Conservation (phyloP, 2,329 filamentous ascomycete species). For the Fusarium chlamydosporum region DNA sequence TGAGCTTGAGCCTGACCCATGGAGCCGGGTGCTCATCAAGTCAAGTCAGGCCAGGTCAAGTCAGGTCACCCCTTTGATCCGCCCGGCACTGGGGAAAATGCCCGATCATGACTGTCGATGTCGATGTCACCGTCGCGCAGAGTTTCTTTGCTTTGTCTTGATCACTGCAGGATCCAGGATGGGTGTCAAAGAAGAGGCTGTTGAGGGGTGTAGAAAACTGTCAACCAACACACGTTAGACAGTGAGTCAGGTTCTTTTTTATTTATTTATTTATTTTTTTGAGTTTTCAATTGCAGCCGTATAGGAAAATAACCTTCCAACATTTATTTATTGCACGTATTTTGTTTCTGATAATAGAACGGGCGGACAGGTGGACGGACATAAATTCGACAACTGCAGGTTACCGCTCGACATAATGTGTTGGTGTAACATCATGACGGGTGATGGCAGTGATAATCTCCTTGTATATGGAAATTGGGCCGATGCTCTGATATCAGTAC, state of each 20-base stretch:
- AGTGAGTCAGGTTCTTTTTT: too few species aligned
- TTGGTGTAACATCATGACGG: slow-evolving; percentile 18
- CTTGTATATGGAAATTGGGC: slow-evolving; percentile 16
- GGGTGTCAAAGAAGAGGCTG: slow-evolving; percentile 19
- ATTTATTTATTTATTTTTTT: too few species aligned
- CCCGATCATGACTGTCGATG: slow-evolving; percentile 28
- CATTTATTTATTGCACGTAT: not conserved
- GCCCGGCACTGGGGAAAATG: slow-evolving; percentile 34
- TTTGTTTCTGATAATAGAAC: not conserved
- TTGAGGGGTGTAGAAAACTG: slow-evolving; percentile 12
- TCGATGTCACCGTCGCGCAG: slow-evolving; percentile 14
- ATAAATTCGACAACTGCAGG: slow-evolving; percentile 18
- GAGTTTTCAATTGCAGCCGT: slow-evolving; percentile 23
- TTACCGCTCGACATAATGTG: slow-evolving; percentile 11
- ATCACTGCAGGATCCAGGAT: slow-evolving; percentile 38
- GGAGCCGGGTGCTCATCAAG: slow-evolving; percentile 29
- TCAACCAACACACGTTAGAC: slow-evolving; percentile 10
- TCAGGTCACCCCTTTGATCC: slow-evolving; percentile 15
- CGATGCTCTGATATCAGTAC: not conserved
- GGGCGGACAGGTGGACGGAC: not conserved
- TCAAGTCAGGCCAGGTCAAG: slow-evolving; percentile 14
- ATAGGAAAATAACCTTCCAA: not conserved
- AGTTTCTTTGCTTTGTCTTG: not conserved
- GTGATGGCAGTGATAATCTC: slow-evolving; percentile 26
- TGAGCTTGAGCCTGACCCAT: slow-evolving; percentile 21